These are phyloP conservation scores for Hypoxylon crocopeplum DNA, from an alignment of 495 filamentous ascomycete species.

Conservation along the genomic window DNA sequence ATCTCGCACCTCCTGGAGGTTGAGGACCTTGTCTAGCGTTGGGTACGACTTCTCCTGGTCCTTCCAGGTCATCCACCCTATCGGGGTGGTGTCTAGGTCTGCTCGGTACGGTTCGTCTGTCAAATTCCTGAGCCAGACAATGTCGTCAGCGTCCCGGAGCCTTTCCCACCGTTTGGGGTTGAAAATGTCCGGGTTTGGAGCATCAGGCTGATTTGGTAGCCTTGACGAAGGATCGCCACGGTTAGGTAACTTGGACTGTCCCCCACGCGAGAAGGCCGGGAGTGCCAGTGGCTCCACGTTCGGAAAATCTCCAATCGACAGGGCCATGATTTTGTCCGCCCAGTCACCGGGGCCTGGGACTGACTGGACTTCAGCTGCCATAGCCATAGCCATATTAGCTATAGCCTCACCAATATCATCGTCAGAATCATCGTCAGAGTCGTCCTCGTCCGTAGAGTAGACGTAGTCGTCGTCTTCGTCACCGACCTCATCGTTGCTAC, in stretches of 20 bases:
- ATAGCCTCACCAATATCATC: background rate
- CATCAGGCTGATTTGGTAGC: slow-evolving; percentile 2
- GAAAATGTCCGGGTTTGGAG: slow-evolving; percentile 3
- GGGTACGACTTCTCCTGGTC: slow-evolving; percentile 29
- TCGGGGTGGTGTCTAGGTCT: background rate
- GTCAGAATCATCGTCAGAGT: background rate
- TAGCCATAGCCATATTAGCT: slow-evolving; percentile 3
- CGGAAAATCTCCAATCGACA: background rate
- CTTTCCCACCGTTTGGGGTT: slow-evolving; percentile 27
- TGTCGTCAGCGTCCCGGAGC: background rate
- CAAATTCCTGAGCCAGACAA: background rate
- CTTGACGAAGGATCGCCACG: background rate
- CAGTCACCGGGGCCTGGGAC: slow-evolving; percentile 6
- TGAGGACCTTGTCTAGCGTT: slow-evolving; percentile 18
- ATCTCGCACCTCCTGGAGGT: background rate
- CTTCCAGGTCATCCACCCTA: slow-evolving; percentile 27
- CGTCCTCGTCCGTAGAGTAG: too few species aligned
- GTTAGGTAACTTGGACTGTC: background rate
- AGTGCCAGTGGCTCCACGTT: too few species aligned
- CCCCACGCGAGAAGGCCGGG: too few species aligned
- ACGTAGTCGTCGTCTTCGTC: too few species aligned
- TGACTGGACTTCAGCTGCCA: background rate
- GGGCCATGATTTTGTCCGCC: slow-evolving; percentile 12
- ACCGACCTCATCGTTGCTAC: too few species aligned
- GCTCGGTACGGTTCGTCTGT: too few species aligned